A percentile compares a stretch with the other conserved stretches of the same genome.
Evolutionary conservation across 1,284 basidiomycete species (phyloP).

Genomic region (Stygiomarasmius scandens): DNA sequence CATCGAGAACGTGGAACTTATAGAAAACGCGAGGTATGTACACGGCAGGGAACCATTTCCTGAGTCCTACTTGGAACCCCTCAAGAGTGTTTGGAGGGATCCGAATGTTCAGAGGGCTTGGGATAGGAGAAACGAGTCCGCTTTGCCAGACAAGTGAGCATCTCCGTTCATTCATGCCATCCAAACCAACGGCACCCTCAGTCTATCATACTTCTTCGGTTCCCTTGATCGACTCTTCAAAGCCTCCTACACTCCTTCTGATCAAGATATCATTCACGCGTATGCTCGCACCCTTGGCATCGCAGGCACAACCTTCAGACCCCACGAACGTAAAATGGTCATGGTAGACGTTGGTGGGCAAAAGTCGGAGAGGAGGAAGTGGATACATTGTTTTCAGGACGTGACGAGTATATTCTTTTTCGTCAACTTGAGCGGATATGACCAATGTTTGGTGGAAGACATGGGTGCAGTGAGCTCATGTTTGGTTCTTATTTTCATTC

Average conservation of each 20-base stretch:
- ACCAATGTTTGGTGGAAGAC: slow-evolving; percentile 85
- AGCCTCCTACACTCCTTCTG: slow-evolving; percentile 61
- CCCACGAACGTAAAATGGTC: slow-evolving; percentile 62
- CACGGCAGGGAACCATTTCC: slow-evolving; percentile 84
- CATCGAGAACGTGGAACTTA: slow-evolving; percentile 53
- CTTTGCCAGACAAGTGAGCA: slow-evolving; percentile 80
- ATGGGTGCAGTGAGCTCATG: slow-evolving; percentile 62
- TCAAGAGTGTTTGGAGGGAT: slow-evolving; percentile 75
- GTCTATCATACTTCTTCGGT: slow-evolving; percentile 68
- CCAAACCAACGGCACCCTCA: too few species aligned
- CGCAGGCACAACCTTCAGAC: slow-evolving; percentile 78
- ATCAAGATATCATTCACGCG: slow-evolving; percentile 77
- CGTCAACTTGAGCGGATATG: slow-evolving; percentile 77
- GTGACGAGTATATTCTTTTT: slow-evolving; percentile 77
- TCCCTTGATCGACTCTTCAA: slow-evolving; percentile 70
- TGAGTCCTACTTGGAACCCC: slow-evolving; percentile 58
- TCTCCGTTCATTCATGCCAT: too few species aligned
- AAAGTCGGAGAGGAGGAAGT: slow-evolving; percentile 76
- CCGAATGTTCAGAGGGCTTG: slow-evolving; percentile 64
- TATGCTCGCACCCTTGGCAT: slow-evolving; percentile 83
- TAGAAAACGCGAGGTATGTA: slow-evolving; percentile 73
- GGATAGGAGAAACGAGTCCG: slow-evolving; percentile 68
- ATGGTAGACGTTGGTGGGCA: slow-evolving; percentile 83
- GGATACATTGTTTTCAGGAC: slow-evolving; percentile 74
- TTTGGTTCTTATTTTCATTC: background rate